Evolutionary conservation across 371 early-diverging fungal species (phyloP).

Genomic region (Mucor velutinosus): DNA sequence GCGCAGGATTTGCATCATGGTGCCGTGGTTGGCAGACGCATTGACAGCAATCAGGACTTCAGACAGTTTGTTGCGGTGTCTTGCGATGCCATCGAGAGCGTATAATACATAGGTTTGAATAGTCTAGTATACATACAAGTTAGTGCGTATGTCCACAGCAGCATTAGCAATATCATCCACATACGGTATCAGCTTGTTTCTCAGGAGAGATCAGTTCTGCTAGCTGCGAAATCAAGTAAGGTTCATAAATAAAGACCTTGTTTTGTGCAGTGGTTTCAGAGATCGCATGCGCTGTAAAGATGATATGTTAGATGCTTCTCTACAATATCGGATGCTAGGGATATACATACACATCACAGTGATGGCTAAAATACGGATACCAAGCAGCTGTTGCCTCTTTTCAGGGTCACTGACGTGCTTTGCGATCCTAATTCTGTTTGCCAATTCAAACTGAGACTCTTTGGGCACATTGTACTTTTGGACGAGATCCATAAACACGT

Average conservation of each 20-base stretch:
- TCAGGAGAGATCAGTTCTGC: conserved; percentile 80
- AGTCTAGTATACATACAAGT: conserved; percentile 45
- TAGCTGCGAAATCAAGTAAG: conserved; percentile 78
- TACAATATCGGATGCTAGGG: background rate
- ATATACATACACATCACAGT: conserved; percentile 65
- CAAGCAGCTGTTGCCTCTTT: conserved; percentile 60
- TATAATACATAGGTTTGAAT: conserved; percentile 79
- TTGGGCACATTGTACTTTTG: conserved; percentile 72
- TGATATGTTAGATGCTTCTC: background rate
- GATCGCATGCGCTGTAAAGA: conserved; percentile 53
- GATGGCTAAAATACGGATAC: conserved; percentile 79
- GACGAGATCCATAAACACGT: conserved; percentile 49
- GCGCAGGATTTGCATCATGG: conserved; percentile 79
- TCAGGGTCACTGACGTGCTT: conserved; percentile 54
- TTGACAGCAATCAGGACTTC: conserved; percentile 87
- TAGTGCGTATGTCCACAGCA: background rate
- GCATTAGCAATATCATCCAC: background rate
- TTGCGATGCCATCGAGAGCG: conserved; percentile 83
- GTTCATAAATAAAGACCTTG: conserved; percentile 86
- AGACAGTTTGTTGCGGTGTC: conserved; percentile 72
- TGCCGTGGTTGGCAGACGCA: conserved; percentile 93
- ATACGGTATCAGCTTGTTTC: conserved; percentile 32
- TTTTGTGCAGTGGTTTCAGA: conserved; percentile 74
- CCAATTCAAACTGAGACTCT: conserved; percentile 76
- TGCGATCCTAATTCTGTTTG: conserved; percentile 80